phyloP scores from a whole-genome alignment of 2,329 filamentous ascomycete genomes.

The Microdochium nivale region DNA sequence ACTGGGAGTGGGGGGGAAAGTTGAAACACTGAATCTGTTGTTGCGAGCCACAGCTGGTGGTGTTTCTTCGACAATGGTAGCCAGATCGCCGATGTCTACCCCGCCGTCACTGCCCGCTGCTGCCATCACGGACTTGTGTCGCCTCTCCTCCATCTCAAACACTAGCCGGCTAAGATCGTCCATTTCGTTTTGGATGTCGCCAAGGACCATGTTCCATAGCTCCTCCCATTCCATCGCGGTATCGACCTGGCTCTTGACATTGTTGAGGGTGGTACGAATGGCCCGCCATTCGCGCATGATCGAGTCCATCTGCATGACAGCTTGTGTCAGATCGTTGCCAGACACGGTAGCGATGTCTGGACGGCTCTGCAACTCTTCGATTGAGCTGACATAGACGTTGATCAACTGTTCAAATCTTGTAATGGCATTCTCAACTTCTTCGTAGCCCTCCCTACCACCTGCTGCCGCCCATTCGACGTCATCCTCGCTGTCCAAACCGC shows the following conservation, averaged over 20 bases:
- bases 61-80: constrained; percentile 87
- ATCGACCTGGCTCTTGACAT: constrained; percentile 83
- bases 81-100: constrained; percentile 80
- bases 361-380: constrained; percentile 79
- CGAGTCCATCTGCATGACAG: constrained; percentile 82
- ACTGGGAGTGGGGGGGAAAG: constrained; percentile 53
- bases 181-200: constrained; percentile 83
- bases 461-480: constrained; percentile 95
- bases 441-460: constrained; percentile 73
- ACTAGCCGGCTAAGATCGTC: constrained; percentile 72
- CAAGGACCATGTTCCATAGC: constrained; percentile 86
- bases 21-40: constrained; percentile 61
- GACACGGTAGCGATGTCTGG: constrained; percentile 66
- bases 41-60: constrained; percentile 49
- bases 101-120: constrained; percentile 50
- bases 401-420: constrained; percentile 80
- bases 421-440: constrained; percentile 67
- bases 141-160: constrained; percentile 96
- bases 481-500: constrained; percentile 85
- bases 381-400: constrained; percentile 87
- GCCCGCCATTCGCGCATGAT: constrained; percentile 79
- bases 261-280: constrained; percentile 69
- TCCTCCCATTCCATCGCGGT: constrained; percentile 99
- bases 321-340: constrained; percentile 59
- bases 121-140: constrained; percentile 69